Evolutionary conservation across 176 grass and related monocot species (phyloP).

Genomic region (Oryza longistaminata): DNA sequence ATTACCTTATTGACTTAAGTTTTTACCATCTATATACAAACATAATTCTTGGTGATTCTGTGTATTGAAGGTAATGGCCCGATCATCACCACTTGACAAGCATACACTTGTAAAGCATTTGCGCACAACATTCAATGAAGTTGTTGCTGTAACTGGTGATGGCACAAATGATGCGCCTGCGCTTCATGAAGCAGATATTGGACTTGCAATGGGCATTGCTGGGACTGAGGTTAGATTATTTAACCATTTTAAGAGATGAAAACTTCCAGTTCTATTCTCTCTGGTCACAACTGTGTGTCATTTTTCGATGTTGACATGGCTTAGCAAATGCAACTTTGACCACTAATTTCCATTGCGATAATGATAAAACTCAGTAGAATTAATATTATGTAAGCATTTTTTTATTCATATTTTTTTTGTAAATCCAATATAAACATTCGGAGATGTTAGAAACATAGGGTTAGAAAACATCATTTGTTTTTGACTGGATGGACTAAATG

Average conservation of each 20-base stretch:
- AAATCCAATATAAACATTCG: background rate
- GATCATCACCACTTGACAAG: slow-evolving; percentile 96
- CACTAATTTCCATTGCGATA: background rate
- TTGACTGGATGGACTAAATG: background rate
- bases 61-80: slow-evolving; percentile 84
- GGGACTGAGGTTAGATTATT: slow-evolving; percentile 80
- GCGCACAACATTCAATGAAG: slow-evolving; percentile 77
- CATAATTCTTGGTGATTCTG: slow-evolving; percentile 38
- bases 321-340: background rate
- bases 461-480: background rate
- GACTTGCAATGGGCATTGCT: slow-evolving; percentile 98
- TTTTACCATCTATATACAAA: background rate
- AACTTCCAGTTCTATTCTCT: background rate
- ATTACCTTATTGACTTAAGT: slow-evolving; percentile 20
- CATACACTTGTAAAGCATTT: slow-evolving; percentile 94
- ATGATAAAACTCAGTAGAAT: background rate
- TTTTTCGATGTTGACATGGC: background rate
- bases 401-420: background rate
- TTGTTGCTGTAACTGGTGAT: slow-evolving; percentile 98
- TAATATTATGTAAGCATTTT: background rate
- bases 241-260: background rate
- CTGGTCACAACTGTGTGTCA: background rate
- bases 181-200: slow-evolving; percentile 97
- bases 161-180: slow-evolving; percentile 99
- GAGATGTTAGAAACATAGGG: background rate